These are phyloP conservation scores for Tylopilus vinaceipallidus DNA, from an alignment of 768 basidiomycete genomes.

Conservation along the genomic window DNA sequence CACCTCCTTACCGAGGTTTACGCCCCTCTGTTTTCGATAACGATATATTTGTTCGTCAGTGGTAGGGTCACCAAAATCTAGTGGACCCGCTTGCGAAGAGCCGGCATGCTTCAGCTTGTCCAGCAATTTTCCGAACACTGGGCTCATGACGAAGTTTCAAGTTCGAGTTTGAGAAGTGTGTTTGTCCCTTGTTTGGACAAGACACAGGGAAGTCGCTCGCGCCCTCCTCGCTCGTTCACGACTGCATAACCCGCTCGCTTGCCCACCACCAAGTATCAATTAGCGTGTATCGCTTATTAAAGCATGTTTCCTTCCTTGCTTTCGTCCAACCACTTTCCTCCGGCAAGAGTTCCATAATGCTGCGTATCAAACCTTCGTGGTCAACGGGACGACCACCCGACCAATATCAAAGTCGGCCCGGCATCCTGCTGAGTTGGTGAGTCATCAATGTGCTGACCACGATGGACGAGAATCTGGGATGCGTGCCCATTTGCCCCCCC, in stretches of 20 bases:
- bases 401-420: slow-evolving; percentile 9
- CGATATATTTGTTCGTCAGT: slow-evolving; percentile 38
- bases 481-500: neutral
- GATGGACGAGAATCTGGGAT: slow-evolving; percentile 1
- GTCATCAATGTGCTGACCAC: neutral
- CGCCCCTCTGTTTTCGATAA: slow-evolving; percentile 75
- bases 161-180: neutral
- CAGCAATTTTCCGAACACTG: slow-evolving; percentile 11
- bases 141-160: slow-evolving; percentile 8
- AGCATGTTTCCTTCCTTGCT: neutral
- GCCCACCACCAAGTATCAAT: slow-evolving; percentile 17
- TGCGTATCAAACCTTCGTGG: neutral
- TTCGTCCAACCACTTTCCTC: neutral
- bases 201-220: too few relatives aligned
- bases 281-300: too few relatives aligned
- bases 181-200: slow-evolving; percentile 15
- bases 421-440: neutral
- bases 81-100: neutral
- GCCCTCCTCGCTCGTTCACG: too few relatives aligned
- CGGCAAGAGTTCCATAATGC: neutral
- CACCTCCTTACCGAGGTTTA: slow-evolving; percentile 63
- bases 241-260: too few relatives aligned
- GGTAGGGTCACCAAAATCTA: slow-evolving; percentile 6
- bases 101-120: slow-evolving; percentile 14
- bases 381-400: neutral